Conservation (phyloP, 331 rosid species). For the Telfairia occidentalis region DNA sequence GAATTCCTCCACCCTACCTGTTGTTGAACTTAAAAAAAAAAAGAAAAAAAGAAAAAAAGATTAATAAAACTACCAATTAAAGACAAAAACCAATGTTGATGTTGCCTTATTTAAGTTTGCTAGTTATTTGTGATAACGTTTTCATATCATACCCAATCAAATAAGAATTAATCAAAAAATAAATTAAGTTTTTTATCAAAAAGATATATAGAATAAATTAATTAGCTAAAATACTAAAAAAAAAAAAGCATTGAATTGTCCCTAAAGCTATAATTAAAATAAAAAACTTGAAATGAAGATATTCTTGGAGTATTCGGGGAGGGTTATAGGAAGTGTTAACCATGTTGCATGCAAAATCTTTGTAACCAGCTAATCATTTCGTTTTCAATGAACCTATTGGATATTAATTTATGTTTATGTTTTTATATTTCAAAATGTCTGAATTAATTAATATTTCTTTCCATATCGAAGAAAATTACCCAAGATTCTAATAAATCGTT, state of each 20-base stretch:
- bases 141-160: neutral
- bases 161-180: neutral
- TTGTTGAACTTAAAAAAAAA: no score
- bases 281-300: neutral
- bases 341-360: neutral
- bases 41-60: no score
- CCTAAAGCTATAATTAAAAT: neutral
- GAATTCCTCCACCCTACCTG: no score
- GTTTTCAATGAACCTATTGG: neutral
- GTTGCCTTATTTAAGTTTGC: neutral
- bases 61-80: neutral
- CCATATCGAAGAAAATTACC: neutral
- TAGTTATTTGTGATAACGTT: neutral
- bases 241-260: neutral
- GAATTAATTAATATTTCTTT: neutral
- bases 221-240: neutral
- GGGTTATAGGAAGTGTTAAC: neutral
- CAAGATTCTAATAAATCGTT: neutral
- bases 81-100: no score
- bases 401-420: neutral
- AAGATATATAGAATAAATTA: neutral
- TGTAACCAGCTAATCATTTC: neutral
- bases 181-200: no score
- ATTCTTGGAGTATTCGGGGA: neutral
- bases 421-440: neutral